Evolutionary conservation across 208 protist genomes (phyloP).

Genomic region (Leishmania mexicana): DNA sequence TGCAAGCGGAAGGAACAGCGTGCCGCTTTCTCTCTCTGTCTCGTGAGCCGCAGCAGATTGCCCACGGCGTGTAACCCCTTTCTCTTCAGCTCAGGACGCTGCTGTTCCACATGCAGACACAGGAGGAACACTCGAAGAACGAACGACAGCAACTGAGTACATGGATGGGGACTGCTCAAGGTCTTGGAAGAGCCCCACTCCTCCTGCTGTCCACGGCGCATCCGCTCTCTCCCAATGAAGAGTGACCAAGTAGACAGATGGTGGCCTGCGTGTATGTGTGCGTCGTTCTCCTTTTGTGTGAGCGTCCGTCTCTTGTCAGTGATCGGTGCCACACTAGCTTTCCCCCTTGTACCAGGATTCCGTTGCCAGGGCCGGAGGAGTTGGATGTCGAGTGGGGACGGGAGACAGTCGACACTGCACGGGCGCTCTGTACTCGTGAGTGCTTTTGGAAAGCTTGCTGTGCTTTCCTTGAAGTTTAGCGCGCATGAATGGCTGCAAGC

Average conservation of each 20-base stretch:
- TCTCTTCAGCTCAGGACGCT: neutral
- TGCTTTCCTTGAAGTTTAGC: neutral
- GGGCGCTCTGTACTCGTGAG: neutral
- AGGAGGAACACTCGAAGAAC: neutral
- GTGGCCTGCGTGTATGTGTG: too few relatives aligned
- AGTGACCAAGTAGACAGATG: neutral
- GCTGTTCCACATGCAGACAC: too few relatives aligned
- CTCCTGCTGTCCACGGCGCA: neutral
- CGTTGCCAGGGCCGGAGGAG: neutral
- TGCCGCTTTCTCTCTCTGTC: slow-evolving; percentile 5
- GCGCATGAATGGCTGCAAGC: neutral
- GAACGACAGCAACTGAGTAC: neutral
- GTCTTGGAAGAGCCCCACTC: neutral
- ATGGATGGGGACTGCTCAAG: neutral
- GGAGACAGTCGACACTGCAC: neutral
- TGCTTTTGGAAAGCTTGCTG: neutral
- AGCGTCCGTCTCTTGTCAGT: neutral
- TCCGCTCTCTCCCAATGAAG: neutral
- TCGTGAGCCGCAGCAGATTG: neutral
- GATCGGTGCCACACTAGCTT: neutral
- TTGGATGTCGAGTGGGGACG: neutral
- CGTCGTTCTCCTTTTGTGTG: neutral
- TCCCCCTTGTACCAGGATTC: neutral
- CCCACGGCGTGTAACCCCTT: neutral
- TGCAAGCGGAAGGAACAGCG: neutral